These are phyloP conservation scores for Yamadazyma trypodendri DNA, from an alignment of 1,139 yeast genomes.

Conservation along the genomic window DNA sequence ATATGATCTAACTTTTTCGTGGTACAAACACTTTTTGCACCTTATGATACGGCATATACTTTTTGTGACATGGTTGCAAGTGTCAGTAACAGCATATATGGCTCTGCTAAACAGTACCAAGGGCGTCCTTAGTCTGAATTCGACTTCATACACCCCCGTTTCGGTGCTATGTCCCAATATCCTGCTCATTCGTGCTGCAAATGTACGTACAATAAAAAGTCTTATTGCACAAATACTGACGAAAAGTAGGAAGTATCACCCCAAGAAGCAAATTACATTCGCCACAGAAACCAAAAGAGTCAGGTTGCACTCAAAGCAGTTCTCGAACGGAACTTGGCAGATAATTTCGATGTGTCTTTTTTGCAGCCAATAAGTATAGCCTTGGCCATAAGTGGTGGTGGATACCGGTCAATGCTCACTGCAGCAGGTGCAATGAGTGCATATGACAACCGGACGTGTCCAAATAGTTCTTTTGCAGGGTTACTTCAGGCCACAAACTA, in stretches of 20 bases:
- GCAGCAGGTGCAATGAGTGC: constrained; percentile 65
- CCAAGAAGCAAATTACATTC: constrained; percentile 15
- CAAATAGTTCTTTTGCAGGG: constrained; percentile 43
- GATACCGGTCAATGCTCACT: constrained; percentile 64
- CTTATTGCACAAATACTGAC: too few relatives aligned
- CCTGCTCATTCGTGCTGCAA: constrained; percentile 36
- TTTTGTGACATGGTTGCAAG: not conserved
- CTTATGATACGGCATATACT: not conserved
- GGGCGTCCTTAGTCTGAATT: too few relatives aligned
- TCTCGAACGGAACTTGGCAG: constrained; percentile 34
- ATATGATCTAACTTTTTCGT: too few relatives aligned
- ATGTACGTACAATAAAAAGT: constrained; percentile 25
- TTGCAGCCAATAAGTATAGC: constrained; percentile 28
- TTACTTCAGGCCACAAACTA: constrained; percentile 54
- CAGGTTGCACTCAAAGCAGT: constrained; percentile 30
- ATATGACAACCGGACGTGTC: constrained; percentile 41
- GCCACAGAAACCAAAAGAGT: constrained; percentile 29
- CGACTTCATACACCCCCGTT: constrained; percentile 3
- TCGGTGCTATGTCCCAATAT: constrained; percentile 40
- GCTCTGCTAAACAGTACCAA: not conserved
- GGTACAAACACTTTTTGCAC: not conserved
- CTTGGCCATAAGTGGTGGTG: constrained; percentile 71
- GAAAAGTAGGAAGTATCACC: not conserved
- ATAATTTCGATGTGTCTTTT: constrained; percentile 7
- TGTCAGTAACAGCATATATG: not conserved